Evolutionary conservation across 148 eudicot genomes (phyloP), one percentile per base, ranked within the genome.

Genomic region (Chenopodium quinoa): DNA sequence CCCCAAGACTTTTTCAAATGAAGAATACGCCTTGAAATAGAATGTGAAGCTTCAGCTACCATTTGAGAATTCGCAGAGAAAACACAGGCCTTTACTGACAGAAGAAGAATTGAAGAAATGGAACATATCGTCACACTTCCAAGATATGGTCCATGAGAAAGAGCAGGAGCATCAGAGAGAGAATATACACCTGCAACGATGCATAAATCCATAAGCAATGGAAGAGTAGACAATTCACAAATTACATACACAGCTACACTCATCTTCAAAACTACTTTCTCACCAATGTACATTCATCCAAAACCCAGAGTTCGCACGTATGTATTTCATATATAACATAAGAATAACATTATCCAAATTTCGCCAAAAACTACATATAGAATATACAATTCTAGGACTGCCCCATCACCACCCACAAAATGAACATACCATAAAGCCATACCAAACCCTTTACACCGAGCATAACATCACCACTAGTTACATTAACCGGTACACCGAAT

Each of bases 1-100:
- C 97, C 98, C 99, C 99, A 96, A n/a, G 98, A 92, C 86, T 92
- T 96, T 86, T 96, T 96, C 65, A 94, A 83, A 82, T 96, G 95
- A 66, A 96, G 91, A 85, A 87, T 90, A 74, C 90, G 88, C 83
- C 90, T 90, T 52, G 98, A 89, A 47, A 85, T 86, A 23, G 93
- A 90, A 83, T 85, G 88, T 19, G 95, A 89, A 81, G 94, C 94
- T 81, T 96, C 98, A 40, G 89, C 90, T 85, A 92, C 95, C 46
- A 90, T 81, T 86, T 92, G 95, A 86, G 92, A 92, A 87, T 94
- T 89, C 81, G 91, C 87, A 74, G 97, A 88, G 89, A 96, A 96
- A 80, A 96, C 86, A 87, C 93, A 92, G 75, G 93, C 91, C 91
- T 96, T 96, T 25, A 94, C 88, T 19, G 98, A 94, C 44, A 96